Percentiles rank a stretch among this genome's conserved stretches.
Conservation (phyloP, 768 basidiomycete genomes). For the Lentinus tigrinus region DNA sequence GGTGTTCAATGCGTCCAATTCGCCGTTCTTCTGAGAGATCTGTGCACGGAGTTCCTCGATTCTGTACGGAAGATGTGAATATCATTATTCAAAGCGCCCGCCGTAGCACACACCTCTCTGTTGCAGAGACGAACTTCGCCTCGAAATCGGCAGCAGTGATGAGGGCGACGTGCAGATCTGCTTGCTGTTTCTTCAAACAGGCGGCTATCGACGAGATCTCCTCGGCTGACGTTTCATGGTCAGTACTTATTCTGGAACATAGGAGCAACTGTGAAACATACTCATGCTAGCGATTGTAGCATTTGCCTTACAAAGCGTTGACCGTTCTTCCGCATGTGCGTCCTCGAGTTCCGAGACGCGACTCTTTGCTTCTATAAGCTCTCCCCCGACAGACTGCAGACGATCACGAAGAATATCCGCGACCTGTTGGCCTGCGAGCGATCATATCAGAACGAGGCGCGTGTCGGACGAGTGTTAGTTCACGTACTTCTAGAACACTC, state of each 20-base stretch:
- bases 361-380: constrained; percentile 41
- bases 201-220: constrained; percentile 13
- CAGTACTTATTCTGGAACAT: not conserved
- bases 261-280: not conserved
- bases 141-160: constrained; percentile 18
- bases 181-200: constrained; percentile 17
- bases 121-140: constrained; percentile 10
- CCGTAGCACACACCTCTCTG: constrained; percentile 7
- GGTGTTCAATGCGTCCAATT: constrained; percentile 4
- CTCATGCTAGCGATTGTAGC: not conserved
- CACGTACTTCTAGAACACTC: constrained; percentile 23
- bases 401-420: constrained; percentile 48
- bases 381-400: constrained; percentile 39
- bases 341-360: constrained; percentile 40
- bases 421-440: constrained; percentile 43
- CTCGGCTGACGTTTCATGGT: constrained; percentile 1
- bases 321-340: constrained; percentile 21
- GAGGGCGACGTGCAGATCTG: constrained; percentile 20
- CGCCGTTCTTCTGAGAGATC: constrained; percentile 8
- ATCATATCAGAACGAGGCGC: not conserved
- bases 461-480: not conserved
- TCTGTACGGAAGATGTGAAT: not conserved
- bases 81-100: not conserved
- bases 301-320: constrained; percentile 2
- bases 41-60: constrained; percentile 1